Percentiles rank a stretch among this genome's conserved stretches.
These are phyloP conservation scores for Vitis hybrid DNA, from an alignment of 177 flowering plant species.

Conservation along the genomic window DNA sequence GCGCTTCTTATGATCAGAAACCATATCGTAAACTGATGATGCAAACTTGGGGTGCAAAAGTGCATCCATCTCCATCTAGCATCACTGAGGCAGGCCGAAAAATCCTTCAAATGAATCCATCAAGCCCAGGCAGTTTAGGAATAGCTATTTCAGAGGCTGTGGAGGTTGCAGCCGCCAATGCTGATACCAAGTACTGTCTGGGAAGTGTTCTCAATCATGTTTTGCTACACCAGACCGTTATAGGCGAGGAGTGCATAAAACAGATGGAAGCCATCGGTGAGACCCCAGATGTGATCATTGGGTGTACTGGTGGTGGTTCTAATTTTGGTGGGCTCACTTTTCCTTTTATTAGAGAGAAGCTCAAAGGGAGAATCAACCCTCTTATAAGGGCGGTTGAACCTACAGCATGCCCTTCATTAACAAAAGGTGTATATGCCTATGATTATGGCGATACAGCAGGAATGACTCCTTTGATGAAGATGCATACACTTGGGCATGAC, in stretches of 20 bases:
- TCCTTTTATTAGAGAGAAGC: conserved; percentile 92
- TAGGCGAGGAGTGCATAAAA: conserved; percentile 89
- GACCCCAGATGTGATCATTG: conserved; percentile 87
- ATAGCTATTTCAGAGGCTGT: conserved; percentile 98
- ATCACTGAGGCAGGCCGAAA: conserved; percentile 69
- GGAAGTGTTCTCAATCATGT: conserved; percentile 98
- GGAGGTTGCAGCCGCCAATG: conserved; percentile 72
- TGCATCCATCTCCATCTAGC: conserved; percentile 88
- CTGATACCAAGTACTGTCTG: conserved; percentile 81
- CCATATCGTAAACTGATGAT: conserved; percentile 94
- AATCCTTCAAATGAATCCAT: conserved; percentile 66
- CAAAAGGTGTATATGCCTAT: conserved; percentile 89
- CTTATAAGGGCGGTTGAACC: conserved; percentile 89
- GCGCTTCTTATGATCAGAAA: conserved; percentile 90
- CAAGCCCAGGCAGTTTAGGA: conserved; percentile 91
- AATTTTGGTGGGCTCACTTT: conserved; percentile 90
- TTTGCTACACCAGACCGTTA: conserved; percentile 86
- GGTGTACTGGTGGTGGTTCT: conserved; percentile 96
- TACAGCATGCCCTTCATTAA: conserved; percentile 89
- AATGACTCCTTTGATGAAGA: conserved; percentile 94
- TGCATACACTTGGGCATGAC: conserved; percentile 98
- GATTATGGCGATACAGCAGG: conserved; percentile 97
- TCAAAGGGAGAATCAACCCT: conserved; percentile 77
- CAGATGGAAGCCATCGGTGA: conserved; percentile 94
- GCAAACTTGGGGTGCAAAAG: conserved; percentile 99